Evolutionary conservation across 805 yeast genomes (phyloP), one percentile per base, ranked within the genome.

Genomic region (Kazachstania psychrophila): DNA sequence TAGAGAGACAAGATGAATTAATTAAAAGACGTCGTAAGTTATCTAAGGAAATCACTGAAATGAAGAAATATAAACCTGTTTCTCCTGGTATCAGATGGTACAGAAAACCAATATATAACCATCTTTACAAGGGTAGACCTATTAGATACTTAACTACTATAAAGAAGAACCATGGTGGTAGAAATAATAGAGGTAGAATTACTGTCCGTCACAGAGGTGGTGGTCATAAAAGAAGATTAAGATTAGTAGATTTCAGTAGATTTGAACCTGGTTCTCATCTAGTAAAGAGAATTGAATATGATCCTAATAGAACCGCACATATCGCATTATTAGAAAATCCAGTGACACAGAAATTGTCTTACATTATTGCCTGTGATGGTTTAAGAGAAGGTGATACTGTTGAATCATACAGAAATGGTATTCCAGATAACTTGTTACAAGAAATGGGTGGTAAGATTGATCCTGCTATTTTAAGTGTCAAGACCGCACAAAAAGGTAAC

Each of bases 191-290:
- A 4, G 98, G 98, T 47, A 72, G 74, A 48, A 85, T 92, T 51
- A 86, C 95, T 4, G 81, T 85, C 32, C 76, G 98, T 57, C 96
- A 92, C 60, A 77, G 94, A 60, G 98, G 97, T 58, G 98, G 98
- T 52, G 97, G 97, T 24, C 92, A 83, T 59, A 84, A 83, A 60
- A 79, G 89, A 54, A 76, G 98, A 61, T 70, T 84, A 27, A 75
- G 98, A 51, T 59, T 84, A 23, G 71, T 92, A 16, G 98, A 92
- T 61, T 79, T 78, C 52, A 64, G 68, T 49, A 73, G 98, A 54
- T 51, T 58, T 27, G 70, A 58, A 3, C 62, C 77, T 1, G 97
- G 96, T 19, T 72, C 70, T 30, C 92, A 85, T 50, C 70, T 73
- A 23, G 96, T 92, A 16, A 65, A 77, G 44, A 72, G 98, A 58